Evolutionary conservation across 495 filamentous ascomycete genomes (phyloP).

Genomic region (Neurospora hispaniola): DNA sequence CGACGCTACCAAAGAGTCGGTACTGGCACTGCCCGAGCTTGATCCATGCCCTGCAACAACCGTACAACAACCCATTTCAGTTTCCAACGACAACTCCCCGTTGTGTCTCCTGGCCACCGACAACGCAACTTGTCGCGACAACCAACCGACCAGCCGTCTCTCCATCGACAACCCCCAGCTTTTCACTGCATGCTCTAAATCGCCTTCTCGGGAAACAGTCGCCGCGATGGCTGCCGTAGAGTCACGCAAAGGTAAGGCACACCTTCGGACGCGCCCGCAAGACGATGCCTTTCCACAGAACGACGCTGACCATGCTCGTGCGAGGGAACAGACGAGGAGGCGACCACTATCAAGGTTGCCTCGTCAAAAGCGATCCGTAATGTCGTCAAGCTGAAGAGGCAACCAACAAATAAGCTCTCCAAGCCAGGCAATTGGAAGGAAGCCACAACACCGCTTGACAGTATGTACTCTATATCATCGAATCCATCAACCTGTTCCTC

Average conservation of each 20-base stretch:
- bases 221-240: constrained; percentile 17
- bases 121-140: neutral
- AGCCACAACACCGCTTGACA: constrained; percentile 35
- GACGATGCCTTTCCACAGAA: neutral
- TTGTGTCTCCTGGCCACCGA: neutral
- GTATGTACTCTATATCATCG: constrained; percentile 29
- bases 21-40: neutral
- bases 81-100: neutral
- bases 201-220: constrained; percentile 7
- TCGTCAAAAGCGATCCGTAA: constrained; percentile 31
- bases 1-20: neutral
- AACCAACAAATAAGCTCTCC: constrained; percentile 39
- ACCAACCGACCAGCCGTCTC: neutral
- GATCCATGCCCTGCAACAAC: neutral
- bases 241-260: constrained; percentile 21
- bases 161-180: neutral
- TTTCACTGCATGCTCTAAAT: neutral
- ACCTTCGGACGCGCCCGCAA: neutral
- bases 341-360: constrained; percentile 44
- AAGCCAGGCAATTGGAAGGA: constrained; percentile 49
- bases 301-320: neutral
- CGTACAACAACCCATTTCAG: neutral
- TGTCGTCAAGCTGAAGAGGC: constrained; percentile 61
- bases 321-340: constrained; percentile 33
- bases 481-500: neutral